Evolutionary conservation across 1,284 basidiomycete species (phyloP).

Genomic region (Phylloboletellus chloephorus): DNA sequence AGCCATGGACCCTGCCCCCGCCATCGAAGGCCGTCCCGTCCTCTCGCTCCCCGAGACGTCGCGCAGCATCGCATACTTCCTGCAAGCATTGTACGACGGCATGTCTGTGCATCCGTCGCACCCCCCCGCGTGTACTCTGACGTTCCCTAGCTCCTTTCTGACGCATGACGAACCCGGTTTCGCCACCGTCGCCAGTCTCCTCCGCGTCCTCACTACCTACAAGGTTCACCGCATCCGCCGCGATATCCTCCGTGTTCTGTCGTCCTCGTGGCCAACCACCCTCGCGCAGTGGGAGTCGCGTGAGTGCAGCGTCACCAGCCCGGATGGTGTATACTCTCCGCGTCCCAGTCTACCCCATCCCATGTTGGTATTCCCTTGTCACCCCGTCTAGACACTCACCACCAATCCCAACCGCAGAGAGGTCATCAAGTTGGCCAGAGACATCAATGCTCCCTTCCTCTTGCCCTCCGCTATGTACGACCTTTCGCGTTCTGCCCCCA

Average conservation of each 20-base stretch:
- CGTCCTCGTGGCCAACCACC: slow-evolving; percentile 50
- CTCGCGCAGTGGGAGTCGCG: slow-evolving; percentile 59
- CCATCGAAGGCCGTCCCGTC: slow-evolving; percentile 50
- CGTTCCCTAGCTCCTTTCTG: slow-evolving; percentile 33
- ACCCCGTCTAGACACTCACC: slow-evolving; percentile 16
- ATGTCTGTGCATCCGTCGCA: slow-evolving; percentile 34
- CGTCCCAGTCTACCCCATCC: slow-evolving; percentile 55
- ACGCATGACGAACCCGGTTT: slow-evolving; percentile 47
- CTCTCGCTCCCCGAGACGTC: slow-evolving; percentile 49
- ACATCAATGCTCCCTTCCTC: slow-evolving; percentile 34
- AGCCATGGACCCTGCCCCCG: slow-evolving; percentile 23
- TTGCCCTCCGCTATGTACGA: slow-evolving; percentile 50
- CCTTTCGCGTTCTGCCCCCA: slow-evolving; percentile 44
- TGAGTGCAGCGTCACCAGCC: slow-evolving; percentile 46
- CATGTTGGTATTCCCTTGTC: slow-evolving; percentile 39
- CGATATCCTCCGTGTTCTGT: slow-evolving; percentile 48
- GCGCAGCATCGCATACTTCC: slow-evolving; percentile 48
- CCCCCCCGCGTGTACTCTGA: slow-evolving; percentile 7
- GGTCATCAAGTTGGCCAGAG: slow-evolving; percentile 42
- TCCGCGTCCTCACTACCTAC: slow-evolving; percentile 61
- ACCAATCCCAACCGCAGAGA: slow-evolving; percentile 31
- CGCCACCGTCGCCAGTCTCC: slow-evolving; percentile 44
- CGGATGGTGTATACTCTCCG: slow-evolving; percentile 51
- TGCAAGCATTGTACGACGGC: slow-evolving; percentile 60
- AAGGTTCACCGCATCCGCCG: slow-evolving; percentile 49